Percentiles rank a stretch among this genome's conserved stretches.
Conservation (phyloP, 2,329 filamentous ascomycete species). For the Colletotrichum siamense region DNA sequence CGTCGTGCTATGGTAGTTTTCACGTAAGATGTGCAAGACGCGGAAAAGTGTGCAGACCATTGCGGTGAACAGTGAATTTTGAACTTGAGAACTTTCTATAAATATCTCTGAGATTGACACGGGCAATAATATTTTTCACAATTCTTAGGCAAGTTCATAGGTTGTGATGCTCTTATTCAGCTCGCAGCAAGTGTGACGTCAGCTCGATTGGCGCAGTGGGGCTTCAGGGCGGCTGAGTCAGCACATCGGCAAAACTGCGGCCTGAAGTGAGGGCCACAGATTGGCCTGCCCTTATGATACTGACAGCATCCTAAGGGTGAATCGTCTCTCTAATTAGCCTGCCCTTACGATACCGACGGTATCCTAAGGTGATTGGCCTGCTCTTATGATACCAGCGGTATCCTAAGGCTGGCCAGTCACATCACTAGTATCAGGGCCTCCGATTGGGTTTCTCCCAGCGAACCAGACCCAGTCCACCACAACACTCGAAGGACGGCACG, state of each 20-base stretch:
- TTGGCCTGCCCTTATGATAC: not conserved
- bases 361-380: not conserved
- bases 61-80: no score
- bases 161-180: not conserved
- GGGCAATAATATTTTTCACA: no score
- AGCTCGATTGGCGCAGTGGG: not conserved
- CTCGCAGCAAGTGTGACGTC: not conserved
- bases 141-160: no score
- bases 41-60: no score
- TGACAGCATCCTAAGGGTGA: no score
- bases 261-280: not conserved
- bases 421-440: not conserved
- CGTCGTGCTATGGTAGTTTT: no score
- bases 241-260: not conserved
- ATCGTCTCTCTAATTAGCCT: no score
- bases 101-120: no score
- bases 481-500: no score
- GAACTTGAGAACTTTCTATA: no score
- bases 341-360: not conserved
- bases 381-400: not conserved
- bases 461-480: not conserved
- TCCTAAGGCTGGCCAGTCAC: no score
- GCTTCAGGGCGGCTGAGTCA: not conserved
- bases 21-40: no score
- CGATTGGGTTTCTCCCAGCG: not conserved